Conservation (phyloP, 352 stramenopile species). For the Globisporangium paddicum region DNA sequence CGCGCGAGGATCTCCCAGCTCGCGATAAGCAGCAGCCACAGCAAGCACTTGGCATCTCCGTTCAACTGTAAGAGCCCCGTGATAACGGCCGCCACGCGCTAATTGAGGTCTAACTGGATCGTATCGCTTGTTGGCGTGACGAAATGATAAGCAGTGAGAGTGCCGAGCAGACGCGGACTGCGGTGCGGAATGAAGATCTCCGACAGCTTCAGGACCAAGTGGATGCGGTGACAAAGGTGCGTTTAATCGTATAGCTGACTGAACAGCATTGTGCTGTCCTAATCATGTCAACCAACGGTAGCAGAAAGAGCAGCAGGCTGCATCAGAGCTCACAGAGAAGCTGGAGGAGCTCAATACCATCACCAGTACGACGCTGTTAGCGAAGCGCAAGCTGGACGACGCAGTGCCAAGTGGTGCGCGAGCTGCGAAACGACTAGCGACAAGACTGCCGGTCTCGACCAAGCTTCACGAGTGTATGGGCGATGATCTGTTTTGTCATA, state of each 20-base stretch:
- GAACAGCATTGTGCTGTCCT: too few relatives aligned
- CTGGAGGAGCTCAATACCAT: constrained; percentile 6
- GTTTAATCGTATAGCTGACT: neutral
- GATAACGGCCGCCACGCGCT: too few relatives aligned
- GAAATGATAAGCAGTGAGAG: neutral
- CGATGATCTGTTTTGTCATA: neutral
- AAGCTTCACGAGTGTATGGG: constrained; percentile 8
- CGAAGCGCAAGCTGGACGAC: constrained; percentile 14
- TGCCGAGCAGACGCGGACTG: neutral
- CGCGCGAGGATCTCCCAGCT: too few relatives aligned
- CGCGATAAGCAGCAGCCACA: neutral
- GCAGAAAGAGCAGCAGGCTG: constrained; percentile 12
- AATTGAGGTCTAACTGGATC: neutral
- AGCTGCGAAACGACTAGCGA: neutral
- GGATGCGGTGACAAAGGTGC: constrained; percentile 24
- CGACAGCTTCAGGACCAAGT: constrained; percentile 27
- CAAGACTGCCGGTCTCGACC: neutral
- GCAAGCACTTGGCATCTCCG: neutral
- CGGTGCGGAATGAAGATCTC: constrained; percentile 32
- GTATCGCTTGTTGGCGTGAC: neutral
- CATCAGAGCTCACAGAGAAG: constrained; percentile 2
- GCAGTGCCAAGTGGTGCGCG: neutral
- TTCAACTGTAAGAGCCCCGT: neutral
- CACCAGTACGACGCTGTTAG: neutral
- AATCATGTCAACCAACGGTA: too few relatives aligned